Percentiles rank a stretch among this genome's conserved stretches.
These are phyloP conservation scores for Carex sylvatica DNA, from an alignment of 202 grass and related monocot genomes.

Conservation along the genomic window DNA sequence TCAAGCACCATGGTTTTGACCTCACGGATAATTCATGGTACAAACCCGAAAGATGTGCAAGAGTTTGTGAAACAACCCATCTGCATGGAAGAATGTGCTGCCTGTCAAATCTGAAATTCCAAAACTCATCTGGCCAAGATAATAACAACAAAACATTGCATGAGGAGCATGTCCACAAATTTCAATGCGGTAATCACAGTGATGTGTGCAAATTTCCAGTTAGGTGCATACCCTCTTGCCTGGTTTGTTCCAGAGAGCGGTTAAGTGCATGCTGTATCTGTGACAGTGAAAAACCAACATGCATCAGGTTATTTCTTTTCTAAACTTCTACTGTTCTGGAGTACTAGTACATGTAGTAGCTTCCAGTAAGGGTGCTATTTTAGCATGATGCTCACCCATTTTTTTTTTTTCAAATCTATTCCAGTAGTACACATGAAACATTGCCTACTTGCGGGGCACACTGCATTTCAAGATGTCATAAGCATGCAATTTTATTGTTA, in stretches of 20 bases:
- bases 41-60: constrained; percentile 41
- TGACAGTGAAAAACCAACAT: constrained; percentile 41
- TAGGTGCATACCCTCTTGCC: constrained; percentile 45
- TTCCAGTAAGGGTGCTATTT: not conserved
- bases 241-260: constrained; percentile 41
- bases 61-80: constrained; percentile 35
- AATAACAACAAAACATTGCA: constrained; percentile 34
- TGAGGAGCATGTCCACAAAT: constrained; percentile 42
- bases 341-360: constrained; percentile 3
- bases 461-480: constrained; percentile 24
- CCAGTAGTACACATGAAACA: constrained; percentile 4
- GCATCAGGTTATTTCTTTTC: constrained; percentile 54
- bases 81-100: constrained; percentile 53
- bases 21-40: constrained; percentile 39
- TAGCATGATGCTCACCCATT: constrained; percentile 3
- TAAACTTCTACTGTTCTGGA: constrained; percentile 26
- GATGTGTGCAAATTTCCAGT: constrained; percentile 49
- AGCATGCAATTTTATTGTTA: constrained; percentile 21
- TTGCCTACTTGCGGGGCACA: constrained; percentile 15
- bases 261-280: constrained; percentile 43
- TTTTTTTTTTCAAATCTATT: constrained; percentile 20
- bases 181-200: constrained; percentile 43
- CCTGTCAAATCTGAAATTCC: constrained; percentile 43
- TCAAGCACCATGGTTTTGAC: constrained; percentile 37
- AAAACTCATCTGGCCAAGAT: constrained; percentile 44